Conservation (phyloP, 2,329 filamentous ascomycete species). For the Aureobasidium sp. region DNA sequence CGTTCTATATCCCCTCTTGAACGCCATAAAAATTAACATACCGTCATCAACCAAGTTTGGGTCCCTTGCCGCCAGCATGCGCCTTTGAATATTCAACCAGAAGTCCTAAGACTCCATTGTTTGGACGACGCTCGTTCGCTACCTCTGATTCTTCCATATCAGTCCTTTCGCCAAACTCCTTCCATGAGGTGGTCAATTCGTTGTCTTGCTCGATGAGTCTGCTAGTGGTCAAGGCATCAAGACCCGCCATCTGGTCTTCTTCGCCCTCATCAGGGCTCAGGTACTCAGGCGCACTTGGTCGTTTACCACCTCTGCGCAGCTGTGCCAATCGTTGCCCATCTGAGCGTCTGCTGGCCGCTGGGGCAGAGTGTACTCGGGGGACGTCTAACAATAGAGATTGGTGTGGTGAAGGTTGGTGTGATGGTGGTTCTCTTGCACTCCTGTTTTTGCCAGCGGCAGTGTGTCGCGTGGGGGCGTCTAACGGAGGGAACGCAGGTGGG, state of each 20-base stretch:
- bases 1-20: not conserved
- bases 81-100: slow-evolving; percentile 15
- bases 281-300: not conserved
- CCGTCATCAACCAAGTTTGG: slow-evolving; percentile 10
- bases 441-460: not conserved
- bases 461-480: slow-evolving; percentile 11
- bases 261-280: slow-evolving; percentile 5
- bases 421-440: not conserved
- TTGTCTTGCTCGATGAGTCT: slow-evolving; percentile 15
- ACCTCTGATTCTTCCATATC: not conserved
- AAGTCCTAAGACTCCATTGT: slow-evolving; percentile 14
- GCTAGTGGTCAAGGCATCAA: slow-evolving; percentile 13
- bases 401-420: slow-evolving; percentile 2
- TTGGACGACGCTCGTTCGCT: not conserved
- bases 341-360: not conserved
- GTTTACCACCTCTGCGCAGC: not conserved
- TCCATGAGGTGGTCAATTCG: slow-evolving; percentile 13
- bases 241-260: not conserved
- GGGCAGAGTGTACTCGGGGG: not conserved
- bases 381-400: slow-evolving; percentile 13
- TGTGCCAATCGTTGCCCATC: not conserved
- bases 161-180: not conserved
- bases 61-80: slow-evolving; percentile 13
- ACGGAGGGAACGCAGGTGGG: slow-evolving; percentile 14
- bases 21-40: not conserved